Base-by-base conservation (phyloP, 1,284 basidiomycete genomes). In the Moesziomyces sp. region DNA sequence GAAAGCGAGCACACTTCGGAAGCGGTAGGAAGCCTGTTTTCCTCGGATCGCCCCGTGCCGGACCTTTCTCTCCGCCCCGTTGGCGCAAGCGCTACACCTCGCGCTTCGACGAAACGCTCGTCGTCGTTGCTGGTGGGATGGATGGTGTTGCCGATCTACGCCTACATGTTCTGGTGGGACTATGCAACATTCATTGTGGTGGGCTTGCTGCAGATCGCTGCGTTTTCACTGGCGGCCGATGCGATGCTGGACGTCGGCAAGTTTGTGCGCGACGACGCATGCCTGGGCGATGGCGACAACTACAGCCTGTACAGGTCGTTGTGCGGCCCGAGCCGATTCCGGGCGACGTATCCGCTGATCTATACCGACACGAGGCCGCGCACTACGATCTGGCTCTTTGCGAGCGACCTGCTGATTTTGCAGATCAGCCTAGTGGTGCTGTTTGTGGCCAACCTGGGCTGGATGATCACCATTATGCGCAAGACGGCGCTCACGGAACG, bases 91-190 rank as follows among this genome's bases (percentile, higher is more conserved):
- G 13, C 9, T 33, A 13, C 30, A 2, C 30, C 30, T 33, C 30
- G 1, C 30, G 8, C 30, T 33, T 33, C 11, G 13, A 33, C 30
- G 30, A 33, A 33, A 33, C 30, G 30, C 7, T 40, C 38, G 16
- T 40, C 38, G 33, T 28, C 53, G 18, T 26, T 46, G 46, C 30
- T 35, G 4, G 18, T 55, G 23, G 53, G 33, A 7, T 55, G 53
- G 53, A 38, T 47, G 44, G 46, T 55, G 14, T 14, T 55, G 23
- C 53, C 53, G 18, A 26, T 46, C 23, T 55, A 55, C 33, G 44
- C 53, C 1, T 46, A 26, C 35, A 5, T 40, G 16, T 55, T 46
- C 13, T 19, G 40, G 30, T 55, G 53, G 53, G 53, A 55, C n/a
- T 28, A 26, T n/a, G 9, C 46, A 3, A 8, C 35, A 10, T 47